A percentile compares a stretch with the other conserved stretches of the same genome.
These are phyloP conservation scores for Globisporangium heterothallicum DNA, from an alignment of 352 stramenopile genomes.

Conservation along the genomic window DNA sequence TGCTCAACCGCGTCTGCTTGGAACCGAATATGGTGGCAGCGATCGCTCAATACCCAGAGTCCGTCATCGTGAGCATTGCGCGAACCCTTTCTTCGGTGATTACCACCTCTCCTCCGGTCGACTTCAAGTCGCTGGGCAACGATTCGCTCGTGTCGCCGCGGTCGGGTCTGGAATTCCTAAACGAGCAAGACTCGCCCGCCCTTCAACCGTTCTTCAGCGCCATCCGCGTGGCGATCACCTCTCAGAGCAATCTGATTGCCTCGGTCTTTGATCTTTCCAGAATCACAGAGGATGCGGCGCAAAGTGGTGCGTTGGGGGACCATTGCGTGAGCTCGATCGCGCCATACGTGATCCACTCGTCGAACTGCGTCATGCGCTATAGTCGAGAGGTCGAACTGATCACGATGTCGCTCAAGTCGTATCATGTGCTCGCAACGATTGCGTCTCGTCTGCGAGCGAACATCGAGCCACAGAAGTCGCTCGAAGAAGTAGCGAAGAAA, in stretches of 20 bases:
- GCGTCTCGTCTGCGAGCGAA: conserved; percentile 62
- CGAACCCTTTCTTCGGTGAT: conserved; percentile 73
- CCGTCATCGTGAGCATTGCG: conserved; percentile 49
- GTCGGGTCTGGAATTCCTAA: conserved; percentile 72
- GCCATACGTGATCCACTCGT: conserved; percentile 62
- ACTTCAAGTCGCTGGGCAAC: conserved; percentile 49
- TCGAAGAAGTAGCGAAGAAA: conserved; percentile 35
- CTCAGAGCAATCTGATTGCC: conserved; percentile 68
- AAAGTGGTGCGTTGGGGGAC: conserved; percentile 45
- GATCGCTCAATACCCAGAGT: conserved; percentile 54
- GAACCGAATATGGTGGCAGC: conserved; percentile 67
- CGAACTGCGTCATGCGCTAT: conserved; percentile 74
- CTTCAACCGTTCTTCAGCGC: conserved; percentile 78
- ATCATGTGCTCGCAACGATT: conserved; percentile 73
- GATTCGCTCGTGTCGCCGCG: conserved; percentile 37
- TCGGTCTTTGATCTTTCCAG: conserved; percentile 73
- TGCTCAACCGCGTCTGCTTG: conserved; percentile 66
- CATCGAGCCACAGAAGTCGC: conserved; percentile 28
- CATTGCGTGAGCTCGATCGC: conserved; percentile 60
- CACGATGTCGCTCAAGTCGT: conserved; percentile 79
- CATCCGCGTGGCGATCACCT: conserved; percentile 69
- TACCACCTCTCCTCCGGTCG: conserved; percentile 63
- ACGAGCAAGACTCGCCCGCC: conserved; percentile 73
- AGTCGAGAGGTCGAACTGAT: conserved; percentile 81
- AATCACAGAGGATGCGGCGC: conserved; percentile 29